Evolutionary conservation across 2,329 filamentous ascomycete species (phyloP).

Genomic region (Epicoccum sorghinum): DNA sequence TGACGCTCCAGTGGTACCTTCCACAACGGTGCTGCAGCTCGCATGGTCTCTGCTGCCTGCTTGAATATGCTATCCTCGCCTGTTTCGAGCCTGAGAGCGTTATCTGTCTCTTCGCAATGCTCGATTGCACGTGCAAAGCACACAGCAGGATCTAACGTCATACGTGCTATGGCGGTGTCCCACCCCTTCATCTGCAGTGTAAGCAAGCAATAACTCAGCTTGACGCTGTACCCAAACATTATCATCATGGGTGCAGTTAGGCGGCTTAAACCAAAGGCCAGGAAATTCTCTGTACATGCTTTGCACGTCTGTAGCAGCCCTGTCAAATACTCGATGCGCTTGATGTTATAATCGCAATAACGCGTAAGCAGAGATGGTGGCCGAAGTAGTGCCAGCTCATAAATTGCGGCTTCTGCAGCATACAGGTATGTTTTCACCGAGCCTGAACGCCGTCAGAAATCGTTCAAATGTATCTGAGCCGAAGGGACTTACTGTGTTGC

Average conservation of each 20-base stretch:
- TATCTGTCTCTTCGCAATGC: conserved; percentile 15
- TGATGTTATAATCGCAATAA: conserved; percentile 15
- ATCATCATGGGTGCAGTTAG: conserved; percentile 19
- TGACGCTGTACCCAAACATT: conserved; percentile 22
- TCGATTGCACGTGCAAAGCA: conserved; percentile 18
- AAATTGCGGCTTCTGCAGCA: conserved; percentile 21
- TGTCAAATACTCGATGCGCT: conserved; percentile 23
- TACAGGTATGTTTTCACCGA: conserved; percentile 19
- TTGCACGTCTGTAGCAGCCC: conserved; percentile 18
- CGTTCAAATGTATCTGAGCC: not conserved
- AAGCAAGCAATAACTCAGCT: conserved; percentile 18
- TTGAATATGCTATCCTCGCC: conserved; percentile 25
- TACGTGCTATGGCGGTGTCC: conserved; percentile 18
- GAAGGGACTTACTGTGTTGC: conserved; percentile 19
- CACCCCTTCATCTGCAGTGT: conserved; percentile 21
- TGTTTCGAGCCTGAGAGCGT: conserved; percentile 12
- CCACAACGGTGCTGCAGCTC: conserved; percentile 21
- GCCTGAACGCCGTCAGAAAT: conserved; percentile 3
- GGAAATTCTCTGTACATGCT: conserved; percentile 18
- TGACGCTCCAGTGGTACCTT: conserved; percentile 1
- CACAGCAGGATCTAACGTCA: conserved; percentile 16
- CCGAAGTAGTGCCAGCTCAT: conserved; percentile 22
- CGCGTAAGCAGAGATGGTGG: conserved; percentile 3
- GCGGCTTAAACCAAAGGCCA: conserved; percentile 12
- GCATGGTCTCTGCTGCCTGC: conserved; percentile 19